Conservation (phyloP, 176 grass and related monocot species). For the Poa annua region DNA sequence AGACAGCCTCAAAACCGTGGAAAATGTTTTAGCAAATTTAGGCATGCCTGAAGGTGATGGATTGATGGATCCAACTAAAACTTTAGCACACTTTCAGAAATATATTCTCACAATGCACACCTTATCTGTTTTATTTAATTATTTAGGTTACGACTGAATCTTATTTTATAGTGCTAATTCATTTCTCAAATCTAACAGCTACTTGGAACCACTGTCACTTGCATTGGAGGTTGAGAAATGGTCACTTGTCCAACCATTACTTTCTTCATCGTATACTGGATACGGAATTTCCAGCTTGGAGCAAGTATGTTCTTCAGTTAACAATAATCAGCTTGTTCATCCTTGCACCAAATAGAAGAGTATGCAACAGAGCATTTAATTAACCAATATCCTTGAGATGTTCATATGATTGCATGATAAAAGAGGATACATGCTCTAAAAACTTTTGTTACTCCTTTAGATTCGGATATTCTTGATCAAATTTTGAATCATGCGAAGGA, state of each 20-base stretch:
- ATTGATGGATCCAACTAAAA: neutral
- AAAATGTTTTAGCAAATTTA: constrained; percentile 9
- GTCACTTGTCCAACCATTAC: constrained; percentile 92
- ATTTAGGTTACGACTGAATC: neutral
- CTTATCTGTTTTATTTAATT: neutral
- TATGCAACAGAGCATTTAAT: neutral
- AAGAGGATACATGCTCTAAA: constrained; percentile 22
- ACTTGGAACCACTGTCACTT: constrained; percentile 90
- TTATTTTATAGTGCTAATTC: constrained; percentile 21
- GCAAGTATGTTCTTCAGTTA: constrained; percentile 65
- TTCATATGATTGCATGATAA: constrained; percentile 7
- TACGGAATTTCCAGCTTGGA: constrained; percentile 97
- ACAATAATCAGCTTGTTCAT: neutral
- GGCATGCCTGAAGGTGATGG: neutral
- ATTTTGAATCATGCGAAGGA: constrained; percentile 17
- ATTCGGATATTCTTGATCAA: neutral
- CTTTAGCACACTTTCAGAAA: neutral
- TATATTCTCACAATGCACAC: neutral
- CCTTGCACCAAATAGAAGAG: constrained; percentile 25
- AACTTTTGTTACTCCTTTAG: neutral
- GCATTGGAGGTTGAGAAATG: constrained; percentile 88
- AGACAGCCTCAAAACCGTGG: neutral
- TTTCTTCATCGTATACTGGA: constrained; percentile 97
- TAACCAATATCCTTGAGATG: neutral
- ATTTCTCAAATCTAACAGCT: constrained; percentile 55